Conservation (phyloP, 306 rosid species). For the Malus sieversii region DNA sequence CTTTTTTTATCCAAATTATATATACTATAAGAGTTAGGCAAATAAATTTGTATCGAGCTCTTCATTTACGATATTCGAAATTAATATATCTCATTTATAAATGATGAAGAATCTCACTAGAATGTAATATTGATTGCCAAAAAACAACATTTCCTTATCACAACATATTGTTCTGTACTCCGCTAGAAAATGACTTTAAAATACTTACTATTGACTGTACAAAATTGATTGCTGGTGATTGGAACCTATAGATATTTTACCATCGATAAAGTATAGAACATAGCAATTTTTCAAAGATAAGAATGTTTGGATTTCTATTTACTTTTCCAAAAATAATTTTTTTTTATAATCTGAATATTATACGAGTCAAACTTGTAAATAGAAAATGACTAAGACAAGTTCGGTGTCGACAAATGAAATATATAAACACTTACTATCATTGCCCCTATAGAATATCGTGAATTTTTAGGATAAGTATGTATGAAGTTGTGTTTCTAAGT, state of each 20-base stretch:
- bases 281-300: no score
- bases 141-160: not conserved
- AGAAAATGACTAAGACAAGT: not conserved
- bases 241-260: no score
- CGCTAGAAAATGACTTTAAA: not conserved
- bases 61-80: not conserved
- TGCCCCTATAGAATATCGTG: not conserved
- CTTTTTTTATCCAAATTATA: not conserved
- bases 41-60: no score
- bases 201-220: not conserved
- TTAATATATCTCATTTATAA: fast-evolving
- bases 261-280: no score
- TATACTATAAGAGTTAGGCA: no score
- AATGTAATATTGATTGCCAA: no score
- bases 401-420: not conserved
- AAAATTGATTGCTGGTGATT: not conserved
- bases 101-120: no score
- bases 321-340: no score
- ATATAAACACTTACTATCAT: not conserved
- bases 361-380: not conserved
- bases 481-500: no score
- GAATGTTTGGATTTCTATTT: no score
- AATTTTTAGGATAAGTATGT: not conserved
- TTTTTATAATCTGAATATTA: no score
- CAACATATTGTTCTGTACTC: not conserved